Conservation (phyloP, 2,329 filamentous ascomycete species). For the Nothomitra cinnamomea region DNA sequence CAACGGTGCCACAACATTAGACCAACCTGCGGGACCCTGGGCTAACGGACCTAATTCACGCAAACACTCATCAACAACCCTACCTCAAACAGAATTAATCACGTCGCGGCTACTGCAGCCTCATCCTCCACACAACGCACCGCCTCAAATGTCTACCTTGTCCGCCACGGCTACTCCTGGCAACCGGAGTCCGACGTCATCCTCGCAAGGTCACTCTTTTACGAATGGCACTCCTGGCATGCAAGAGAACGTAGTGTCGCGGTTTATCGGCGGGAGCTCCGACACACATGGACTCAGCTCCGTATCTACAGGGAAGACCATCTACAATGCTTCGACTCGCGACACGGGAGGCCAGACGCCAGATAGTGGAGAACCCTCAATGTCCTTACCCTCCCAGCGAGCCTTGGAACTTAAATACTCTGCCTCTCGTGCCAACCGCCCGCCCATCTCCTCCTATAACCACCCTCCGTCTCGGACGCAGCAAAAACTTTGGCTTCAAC, state of each 20-base stretch:
- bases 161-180: conserved; percentile 31
- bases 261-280: conserved; percentile 6
- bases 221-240: conserved; percentile 5
- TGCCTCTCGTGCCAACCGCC: background rate
- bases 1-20: background rate
- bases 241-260: conserved; percentile 5
- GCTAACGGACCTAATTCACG: background rate
- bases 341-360: background rate
- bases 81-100: conserved; percentile 40
- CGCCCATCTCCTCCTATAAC: background rate
- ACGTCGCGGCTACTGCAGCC: conserved; percentile 51
- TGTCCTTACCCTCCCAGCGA: conserved; percentile 4
- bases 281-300: background rate
- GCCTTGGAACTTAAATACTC: conserved; percentile 15
- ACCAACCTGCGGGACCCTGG: background rate
- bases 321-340: background rate
- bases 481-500: conserved; percentile 59
- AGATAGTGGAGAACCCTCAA: background rate
- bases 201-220: conserved; percentile 11
- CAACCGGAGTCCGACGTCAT: conserved; percentile 21
- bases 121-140: conserved; percentile 41
- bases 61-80: conserved; percentile 1
- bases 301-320: background rate
- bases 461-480: conserved; percentile 42
- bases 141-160: conserved; percentile 48